Evolutionary conservation across 768 basidiomycete species (phyloP), one percentile per base, ranked within the genome.

Genomic region (Hemileccinum rubropunctum): DNA sequence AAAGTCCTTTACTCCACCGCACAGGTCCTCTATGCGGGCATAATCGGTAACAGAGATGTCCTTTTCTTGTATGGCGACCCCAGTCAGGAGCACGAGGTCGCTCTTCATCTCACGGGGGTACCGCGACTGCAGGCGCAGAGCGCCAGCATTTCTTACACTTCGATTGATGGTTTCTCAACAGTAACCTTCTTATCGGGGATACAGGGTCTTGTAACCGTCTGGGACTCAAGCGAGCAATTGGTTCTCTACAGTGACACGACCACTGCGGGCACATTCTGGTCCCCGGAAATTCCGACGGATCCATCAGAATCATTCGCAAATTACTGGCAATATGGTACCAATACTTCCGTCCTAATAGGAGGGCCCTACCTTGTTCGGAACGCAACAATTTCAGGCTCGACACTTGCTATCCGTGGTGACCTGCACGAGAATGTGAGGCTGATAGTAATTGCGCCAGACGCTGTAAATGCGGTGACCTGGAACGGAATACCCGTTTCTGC

Each of bases 271-370:
- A 84, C 83, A 0, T 89, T 90, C 72, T 93, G 86, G 83, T 75
- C 84, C 5, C 91, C 91, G 2, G 75, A 79, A 15, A 73, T 91
- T 37, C 66, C 82, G 6, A 67, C 70, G 1, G 54, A 61, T 6
- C 36, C 52, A 17, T 65, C 60, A 4, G 68, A 75, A 26, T 71
- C 76, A 12, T 73, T 84, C 48, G 71, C 71, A 36, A 81, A 79
- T 56, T 91, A 74, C 73, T 91, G 85, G 84, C 74, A 81, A 45
- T 70, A 88, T 44, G 89, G 90, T 23, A 83, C 85, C 20, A 90
- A 91, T 57, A 63, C 74, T 4, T 80, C 84, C 11, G 73, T 87
- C 21, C 71, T 93, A 1, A 74, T 86, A 21, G 79, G 80, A 18
- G 84, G 84, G 0, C 84, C 84, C 0, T 79, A 84, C 56, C 75